A percentile compares a stretch with the other conserved stretches of the same genome.
Evolutionary conservation across 75 land plant genomes (phyloP).

Genomic region (Selaginella tamariscina): DNA sequence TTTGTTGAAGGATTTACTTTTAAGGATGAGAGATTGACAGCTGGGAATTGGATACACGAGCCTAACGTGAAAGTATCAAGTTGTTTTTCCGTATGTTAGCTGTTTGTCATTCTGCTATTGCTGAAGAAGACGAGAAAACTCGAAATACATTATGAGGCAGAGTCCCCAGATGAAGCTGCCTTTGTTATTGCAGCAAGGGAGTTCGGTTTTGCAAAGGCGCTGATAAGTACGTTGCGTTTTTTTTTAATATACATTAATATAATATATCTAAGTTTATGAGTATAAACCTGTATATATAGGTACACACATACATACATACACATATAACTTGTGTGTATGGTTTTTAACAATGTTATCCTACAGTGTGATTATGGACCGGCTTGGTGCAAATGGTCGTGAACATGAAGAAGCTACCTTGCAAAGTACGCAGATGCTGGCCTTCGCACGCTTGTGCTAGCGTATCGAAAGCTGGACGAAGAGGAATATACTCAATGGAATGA

Average conservation of each 20-base stretch:
- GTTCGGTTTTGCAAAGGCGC: slow-evolving; percentile 62
- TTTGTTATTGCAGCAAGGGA: slow-evolving; percentile 61
- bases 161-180: slow-evolving; percentile 72
- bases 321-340: too few relatives aligned
- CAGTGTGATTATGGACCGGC: slow-evolving; percentile 60
- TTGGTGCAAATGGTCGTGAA: slow-evolving; percentile 38
- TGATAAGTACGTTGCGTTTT: too few relatives aligned
- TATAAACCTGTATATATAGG: slow-evolving; percentile 44
- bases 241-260: slow-evolving; percentile 39
- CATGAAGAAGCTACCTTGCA: slow-evolving; percentile 42
- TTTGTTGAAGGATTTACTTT: slow-evolving; percentile 38
- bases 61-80: slow-evolving; percentile 33
- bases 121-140: slow-evolving; percentile 37
- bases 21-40: slow-evolving; percentile 29
- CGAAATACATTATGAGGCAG: slow-evolving; percentile 49
- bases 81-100: slow-evolving; percentile 54
- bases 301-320: slow-evolving; percentile 43
- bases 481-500: slow-evolving; percentile 48
- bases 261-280: too few relatives aligned
- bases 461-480: slow-evolving; percentile 40
- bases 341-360: not conserved
- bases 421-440: slow-evolving; percentile 67
- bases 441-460: slow-evolving; percentile 66
- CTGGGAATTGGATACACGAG: slow-evolving; percentile 50
- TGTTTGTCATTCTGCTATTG: slow-evolving; percentile 65